Conservation (phyloP, 2,329 filamentous ascomycete genomes). For the Aspergillus brasiliensis region DNA sequence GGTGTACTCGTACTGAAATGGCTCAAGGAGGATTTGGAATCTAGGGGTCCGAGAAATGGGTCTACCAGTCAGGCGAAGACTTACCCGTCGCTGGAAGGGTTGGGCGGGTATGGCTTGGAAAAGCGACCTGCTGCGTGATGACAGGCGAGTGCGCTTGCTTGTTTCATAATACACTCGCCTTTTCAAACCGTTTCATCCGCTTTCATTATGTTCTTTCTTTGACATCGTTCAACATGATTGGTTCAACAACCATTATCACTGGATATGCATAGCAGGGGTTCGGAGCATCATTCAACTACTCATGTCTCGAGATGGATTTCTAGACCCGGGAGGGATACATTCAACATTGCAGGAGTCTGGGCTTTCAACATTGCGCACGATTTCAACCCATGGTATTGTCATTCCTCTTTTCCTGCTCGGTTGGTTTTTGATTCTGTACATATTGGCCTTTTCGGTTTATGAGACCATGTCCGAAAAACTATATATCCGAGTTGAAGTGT, state of each 20-base stretch:
- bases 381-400: constrained; percentile 4
- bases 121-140: constrained; percentile 32
- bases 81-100: constrained; percentile 58
- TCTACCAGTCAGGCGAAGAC: constrained; percentile 53
- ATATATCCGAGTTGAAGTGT: constrained; percentile 47
- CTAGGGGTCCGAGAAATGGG: constrained; percentile 74
- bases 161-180: constrained; percentile 2
- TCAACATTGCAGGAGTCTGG: constrained; percentile 32
- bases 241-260: constrained; percentile 12
- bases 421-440: constrained; percentile 14
- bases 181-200: constrained; percentile 10
- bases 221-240: constrained; percentile 20
- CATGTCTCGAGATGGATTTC: constrained; percentile 13
- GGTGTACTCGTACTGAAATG: constrained; percentile 86
- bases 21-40: constrained; percentile 77
- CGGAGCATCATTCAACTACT: constrained; percentile 18
- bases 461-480: constrained; percentile 34
- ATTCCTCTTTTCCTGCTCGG: neutral
- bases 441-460: constrained; percentile 24
- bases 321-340: constrained; percentile 20
- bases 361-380: constrained; percentile 26
- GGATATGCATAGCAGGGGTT: constrained; percentile 25
- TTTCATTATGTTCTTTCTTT: constrained; percentile 9
- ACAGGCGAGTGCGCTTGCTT: constrained; percentile 1
- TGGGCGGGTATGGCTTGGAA: constrained; percentile 66